Evolutionary conservation across 805 yeast species (phyloP), one percentile per base, ranked within the genome.

Genomic region (Deakozyma indianensis): DNA sequence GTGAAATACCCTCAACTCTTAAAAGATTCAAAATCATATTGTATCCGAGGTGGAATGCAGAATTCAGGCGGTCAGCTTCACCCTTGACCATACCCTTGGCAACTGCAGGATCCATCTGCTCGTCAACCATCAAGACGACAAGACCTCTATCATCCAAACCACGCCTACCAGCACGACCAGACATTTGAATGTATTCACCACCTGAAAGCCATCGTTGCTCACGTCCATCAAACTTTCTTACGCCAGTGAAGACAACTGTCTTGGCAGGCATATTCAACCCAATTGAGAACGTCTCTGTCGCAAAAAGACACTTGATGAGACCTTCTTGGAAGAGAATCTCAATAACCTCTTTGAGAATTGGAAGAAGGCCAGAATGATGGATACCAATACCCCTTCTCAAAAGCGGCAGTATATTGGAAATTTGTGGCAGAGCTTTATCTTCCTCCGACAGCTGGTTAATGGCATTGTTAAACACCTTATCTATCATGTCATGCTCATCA

Each of bases 1-100:
- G 97, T 1, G 97, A 87, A 46, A 92, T 85, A 48, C 98, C 98
- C 65, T 92, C 98, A 15, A 92, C 98, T 59, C 98, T 78, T 82
- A 92, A 77, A 62, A 92, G 71, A 62, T 92, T 92, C 63, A 92
- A 44, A 56, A 88, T 85, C 99, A 92, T 92, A 61, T 92, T 92
- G 64, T 92, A 92, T 22, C 97, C 96, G 50, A 92, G 68, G 61
- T 92, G 98, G 74, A 92, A 92, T 0, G 98, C 97, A 20, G 97
- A 90, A 59, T 92, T 97, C 48, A 92, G 73, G 54, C 98, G 73
- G 65, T 92, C 99, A 25, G 98, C 96, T 59, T 87, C 95, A 59
- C 99, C 99, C 63, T 90, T 90, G 21, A 92, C 98, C 99, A 92
- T 92, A 1, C 97, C 96, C 61, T 92, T 92, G 20, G 98, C 98